Conservation (phyloP, 2,329 filamentous ascomycete species). For the Cladosporium austrohemisphaericum region DNA sequence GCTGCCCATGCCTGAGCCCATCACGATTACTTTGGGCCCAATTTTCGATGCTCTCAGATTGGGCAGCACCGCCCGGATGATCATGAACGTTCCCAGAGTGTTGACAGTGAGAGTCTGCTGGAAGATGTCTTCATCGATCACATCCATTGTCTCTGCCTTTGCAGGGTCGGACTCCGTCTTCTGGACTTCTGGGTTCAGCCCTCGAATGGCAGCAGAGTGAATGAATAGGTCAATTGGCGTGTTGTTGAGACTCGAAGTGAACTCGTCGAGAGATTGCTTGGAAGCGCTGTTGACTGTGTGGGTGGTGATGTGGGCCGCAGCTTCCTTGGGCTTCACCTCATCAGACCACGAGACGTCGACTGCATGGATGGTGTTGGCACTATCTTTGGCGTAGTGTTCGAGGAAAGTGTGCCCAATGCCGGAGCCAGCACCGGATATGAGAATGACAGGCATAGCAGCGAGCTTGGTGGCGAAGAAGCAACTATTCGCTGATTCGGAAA, state of each 20-base stretch:
- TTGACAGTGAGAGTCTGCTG: slow-evolving; percentile 9
- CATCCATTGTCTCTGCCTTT: slow-evolving; percentile 12
- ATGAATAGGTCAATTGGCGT: slow-evolving; percentile 14
- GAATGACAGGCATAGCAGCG: slow-evolving; percentile 8
- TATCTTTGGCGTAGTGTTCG: slow-evolving; percentile 13
- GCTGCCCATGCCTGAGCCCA: slow-evolving; percentile 13
- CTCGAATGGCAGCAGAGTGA: slow-evolving; percentile 7
- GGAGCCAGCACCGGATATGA: slow-evolving; percentile 10
- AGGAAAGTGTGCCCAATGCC: slow-evolving; percentile 14
- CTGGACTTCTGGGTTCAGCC: slow-evolving; percentile 9
- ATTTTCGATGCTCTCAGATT: slow-evolving; percentile 2
- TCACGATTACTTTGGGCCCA: slow-evolving; percentile 7
- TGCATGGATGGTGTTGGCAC: slow-evolving; percentile 8
- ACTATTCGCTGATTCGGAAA: too few species aligned
- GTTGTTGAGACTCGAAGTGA: background rate
- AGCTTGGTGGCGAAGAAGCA: background rate
- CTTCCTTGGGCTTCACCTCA: background rate
- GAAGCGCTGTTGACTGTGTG: slow-evolving; percentile 11
- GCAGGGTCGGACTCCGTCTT: slow-evolving; percentile 3
- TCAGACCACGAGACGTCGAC: slow-evolving; percentile 10
- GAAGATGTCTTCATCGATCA: slow-evolving; percentile 9
- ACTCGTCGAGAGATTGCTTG: slow-evolving; percentile 2
- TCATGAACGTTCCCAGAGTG: slow-evolving; percentile 10
- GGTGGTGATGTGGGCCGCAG: slow-evolving; percentile 3
- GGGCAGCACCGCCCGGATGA: slow-evolving; percentile 12